Evolutionary conservation across 1,284 basidiomycete genomes (phyloP).

Genomic region (Melampsora americana): DNA sequence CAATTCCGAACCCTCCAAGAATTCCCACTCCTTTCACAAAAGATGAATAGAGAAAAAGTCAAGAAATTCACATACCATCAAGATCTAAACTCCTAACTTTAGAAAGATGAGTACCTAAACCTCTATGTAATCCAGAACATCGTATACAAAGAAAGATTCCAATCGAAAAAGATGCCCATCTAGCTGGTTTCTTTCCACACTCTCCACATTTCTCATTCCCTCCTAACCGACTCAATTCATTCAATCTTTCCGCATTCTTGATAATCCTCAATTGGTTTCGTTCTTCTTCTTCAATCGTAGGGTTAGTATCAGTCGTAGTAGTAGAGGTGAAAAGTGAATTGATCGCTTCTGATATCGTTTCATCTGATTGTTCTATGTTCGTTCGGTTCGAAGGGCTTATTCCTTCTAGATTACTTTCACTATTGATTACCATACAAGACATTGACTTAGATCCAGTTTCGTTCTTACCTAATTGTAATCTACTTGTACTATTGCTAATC

Average conservation of each 20-base stretch:
- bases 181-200: conserved; percentile 51
- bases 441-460: too few species aligned
- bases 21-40: not conserved
- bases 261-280: too few species aligned
- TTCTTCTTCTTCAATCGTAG: too few species aligned
- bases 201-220: conserved; percentile 30
- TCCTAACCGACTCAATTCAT: conserved; percentile 6
- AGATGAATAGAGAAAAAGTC: not conserved
- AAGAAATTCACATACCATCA: conserved; percentile 54
- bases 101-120: conserved; percentile 59
- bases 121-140: conserved; percentile 59
- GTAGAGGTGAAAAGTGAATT: too few species aligned
- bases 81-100: conserved; percentile 59
- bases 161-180: conserved; percentile 55
- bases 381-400: too few species aligned
- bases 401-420: not conserved
- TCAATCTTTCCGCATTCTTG: not conserved
- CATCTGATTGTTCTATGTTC: too few species aligned
- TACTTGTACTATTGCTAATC: too few species aligned
- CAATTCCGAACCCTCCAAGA: too few species aligned
- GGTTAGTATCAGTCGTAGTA: too few species aligned
- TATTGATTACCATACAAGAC: too few species aligned
- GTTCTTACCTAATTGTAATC: too few species aligned
- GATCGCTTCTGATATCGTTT: too few species aligned
- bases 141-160: conserved; percentile 60